These are phyloP conservation scores for Taphrina confusa DNA, from an alignment of 1,139 yeast species.

Conservation along the genomic window DNA sequence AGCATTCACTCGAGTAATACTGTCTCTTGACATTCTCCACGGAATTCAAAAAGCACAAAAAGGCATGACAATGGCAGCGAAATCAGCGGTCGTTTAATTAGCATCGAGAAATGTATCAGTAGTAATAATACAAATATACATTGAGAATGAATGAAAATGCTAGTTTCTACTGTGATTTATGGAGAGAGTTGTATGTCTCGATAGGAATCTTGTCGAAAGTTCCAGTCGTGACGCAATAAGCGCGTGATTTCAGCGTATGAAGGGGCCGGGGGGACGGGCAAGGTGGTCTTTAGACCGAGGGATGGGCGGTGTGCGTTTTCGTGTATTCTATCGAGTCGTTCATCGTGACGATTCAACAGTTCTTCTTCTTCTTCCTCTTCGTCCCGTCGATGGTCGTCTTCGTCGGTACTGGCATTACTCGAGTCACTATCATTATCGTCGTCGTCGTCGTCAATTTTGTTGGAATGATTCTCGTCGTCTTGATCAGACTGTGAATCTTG, in stretches of 20 bases:
- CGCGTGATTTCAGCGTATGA: neutral
- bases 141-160: no score
- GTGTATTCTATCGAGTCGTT: neutral
- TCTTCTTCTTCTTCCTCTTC: neutral
- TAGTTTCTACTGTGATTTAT: no score
- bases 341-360: neutral
- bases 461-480: neutral
- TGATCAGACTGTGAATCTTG: no score
- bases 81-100: no score
- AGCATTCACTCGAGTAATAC: no score
- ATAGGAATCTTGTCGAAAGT: neutral
- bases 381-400: neutral
- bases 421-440: neutral
- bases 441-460: neutral
- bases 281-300: neutral
- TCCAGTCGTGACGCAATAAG: neutral
- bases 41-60: no score
- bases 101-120: no score
- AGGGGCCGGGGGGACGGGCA: neutral
- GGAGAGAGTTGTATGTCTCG: no score
- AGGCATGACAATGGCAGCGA: no score
- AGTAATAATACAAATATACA: no score
- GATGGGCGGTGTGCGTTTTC: slow-evolving; percentile 1
- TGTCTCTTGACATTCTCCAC: no score
- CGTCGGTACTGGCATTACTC: neutral